Evolutionary conservation across 208 protist species (phyloP), one percentile per base, ranked within the genome.

Genomic region (Leishmania braziliensis): DNA sequence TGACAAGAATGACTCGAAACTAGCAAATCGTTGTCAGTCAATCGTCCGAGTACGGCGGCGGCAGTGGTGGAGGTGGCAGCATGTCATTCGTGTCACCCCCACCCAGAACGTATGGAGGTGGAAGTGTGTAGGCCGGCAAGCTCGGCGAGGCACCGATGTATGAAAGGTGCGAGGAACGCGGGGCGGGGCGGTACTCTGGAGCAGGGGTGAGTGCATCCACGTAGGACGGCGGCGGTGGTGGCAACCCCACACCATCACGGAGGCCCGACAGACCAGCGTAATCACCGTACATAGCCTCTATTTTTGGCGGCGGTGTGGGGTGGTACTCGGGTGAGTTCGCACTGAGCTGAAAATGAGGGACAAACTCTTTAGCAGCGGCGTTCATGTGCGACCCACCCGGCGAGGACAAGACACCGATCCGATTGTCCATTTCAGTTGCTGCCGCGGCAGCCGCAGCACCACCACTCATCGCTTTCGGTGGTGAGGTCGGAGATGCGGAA

Each of bases 301-400:
- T 77, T 36, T 53, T 77, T 33, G 81, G 84, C 4, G 75, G 63
- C 20, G 85, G 77, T 23, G 86, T 33, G 46, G 86, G 87, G 51
- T 76, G 80, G 78, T 88, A 93, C 82, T 92, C 88, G 18, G 88
- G 88, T 6, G 92, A 90, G 60, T 80, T 90, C 4, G 82, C 78
- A 63, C 79, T 84, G 51, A 91, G 73, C 56, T 84, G 73, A 66
- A 92, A 92, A 69, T 84, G 81, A 18, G 85, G 93, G 10, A 95
- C 85, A 74, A 96, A 96, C 85, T 93, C 91, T 76, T 93, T 92
- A 39, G 93, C 93, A 10, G 87, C 81, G n/a, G 89, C 93, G 74
- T 96, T 96, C 90, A 95, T 95, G 48, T 85, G 79, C 8, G 89
- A 88, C 54, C 85, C 43, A 39, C 83, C 81, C 6, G 82, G 56